Base-by-base conservation (phyloP, 1,284 basidiomycete genomes). In the Kwoniella shivajii region DNA sequence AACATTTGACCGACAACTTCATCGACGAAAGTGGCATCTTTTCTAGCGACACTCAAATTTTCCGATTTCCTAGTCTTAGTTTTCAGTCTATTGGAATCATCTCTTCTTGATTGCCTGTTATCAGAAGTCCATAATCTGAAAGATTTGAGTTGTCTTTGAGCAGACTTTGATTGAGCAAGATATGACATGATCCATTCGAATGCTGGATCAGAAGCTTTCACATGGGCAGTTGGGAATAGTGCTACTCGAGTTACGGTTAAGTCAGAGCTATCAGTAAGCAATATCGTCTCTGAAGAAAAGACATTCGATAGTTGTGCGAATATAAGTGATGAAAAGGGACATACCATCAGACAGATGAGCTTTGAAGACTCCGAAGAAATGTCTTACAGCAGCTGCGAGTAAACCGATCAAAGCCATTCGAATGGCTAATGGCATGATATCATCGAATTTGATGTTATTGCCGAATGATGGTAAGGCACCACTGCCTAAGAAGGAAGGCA, bases 21-120 rank as follows among this genome's bases (percentile, higher is more conserved):
- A 11, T 31, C 49, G 4, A 50, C 49, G 18, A 50, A 50, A 10
- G 49, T 50, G 16, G 49, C 49, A n/a, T 42, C 49, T 20, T 50
- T 50, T 29, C 49, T 50, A 11, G 49, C 49, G 6, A 50, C 13
- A 31, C 26, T 41, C 18, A 47, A 24, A 22, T 30, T 20, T 27
- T 47, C 33, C 6, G 27, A 27, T 22, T 50, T 50, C 7, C 20
- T 20, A 9, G 22, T 6, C 1, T 26, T 18, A 2, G 27, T 45
- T 42, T 38, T 29, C 7, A 50, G n/a, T 27, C 49, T 39, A 16
- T 50, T 42, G 11, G 30, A 16, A 20, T 50, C 49, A n/a, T 50
- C 49, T 7, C 38, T 6, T n/a, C 42, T 50, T 1, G 49, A 50
- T 5, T 50, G 37, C 22, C 49, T 29, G 2, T n/a, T 27, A 41